These are phyloP conservation scores for Botrytis fabae DNA, from an alignment of 2,329 filamentous ascomycete genomes.

Conservation along the genomic window DNA sequence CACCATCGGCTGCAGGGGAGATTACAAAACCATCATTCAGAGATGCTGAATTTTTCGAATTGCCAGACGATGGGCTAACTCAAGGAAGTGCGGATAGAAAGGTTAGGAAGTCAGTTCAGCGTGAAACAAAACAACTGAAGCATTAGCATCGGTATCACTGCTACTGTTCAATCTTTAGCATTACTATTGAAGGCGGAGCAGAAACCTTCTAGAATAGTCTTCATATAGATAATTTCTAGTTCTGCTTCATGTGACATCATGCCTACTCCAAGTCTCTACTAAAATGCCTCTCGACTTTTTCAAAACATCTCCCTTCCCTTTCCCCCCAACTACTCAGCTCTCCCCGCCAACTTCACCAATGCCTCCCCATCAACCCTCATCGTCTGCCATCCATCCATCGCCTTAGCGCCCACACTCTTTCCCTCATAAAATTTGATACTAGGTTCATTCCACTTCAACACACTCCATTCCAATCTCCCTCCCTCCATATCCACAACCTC, in stretches of 20 bases:
- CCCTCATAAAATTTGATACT: conserved; percentile 81
- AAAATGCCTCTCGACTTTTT: neutral
- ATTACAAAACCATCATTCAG: conserved; percentile 31
- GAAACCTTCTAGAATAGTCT: neutral
- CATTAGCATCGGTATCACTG: neutral
- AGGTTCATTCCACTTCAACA: conserved; percentile 90
- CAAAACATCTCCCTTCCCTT: neutral
- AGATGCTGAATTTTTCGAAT: conserved; percentile 51
- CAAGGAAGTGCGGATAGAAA: conserved; percentile 30
- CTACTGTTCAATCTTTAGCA: neutral
- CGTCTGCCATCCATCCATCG: conserved; percentile 70
- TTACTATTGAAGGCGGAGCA: neutral
- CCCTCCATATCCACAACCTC: conserved; percentile 74
- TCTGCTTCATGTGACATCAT: neutral
- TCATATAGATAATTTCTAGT: neutral
- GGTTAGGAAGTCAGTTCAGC: neutral
- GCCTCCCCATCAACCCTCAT: conserved; percentile 72
- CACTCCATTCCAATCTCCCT: conserved; percentile 82
- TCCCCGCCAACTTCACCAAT: conserved; percentile 56
- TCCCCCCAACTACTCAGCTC: conserved; percentile 22
- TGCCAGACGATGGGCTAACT: conserved; percentile 40
- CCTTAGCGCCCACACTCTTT: conserved; percentile 58
- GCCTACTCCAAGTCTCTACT: neutral
- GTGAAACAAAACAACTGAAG: neutral
- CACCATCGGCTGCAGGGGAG: conserved; percentile 40